Percentiles rank a stretch among this genome's conserved stretches.
Conservation (phyloP, 768 basidiomycete species). For the Cubamyces lactineus region DNA sequence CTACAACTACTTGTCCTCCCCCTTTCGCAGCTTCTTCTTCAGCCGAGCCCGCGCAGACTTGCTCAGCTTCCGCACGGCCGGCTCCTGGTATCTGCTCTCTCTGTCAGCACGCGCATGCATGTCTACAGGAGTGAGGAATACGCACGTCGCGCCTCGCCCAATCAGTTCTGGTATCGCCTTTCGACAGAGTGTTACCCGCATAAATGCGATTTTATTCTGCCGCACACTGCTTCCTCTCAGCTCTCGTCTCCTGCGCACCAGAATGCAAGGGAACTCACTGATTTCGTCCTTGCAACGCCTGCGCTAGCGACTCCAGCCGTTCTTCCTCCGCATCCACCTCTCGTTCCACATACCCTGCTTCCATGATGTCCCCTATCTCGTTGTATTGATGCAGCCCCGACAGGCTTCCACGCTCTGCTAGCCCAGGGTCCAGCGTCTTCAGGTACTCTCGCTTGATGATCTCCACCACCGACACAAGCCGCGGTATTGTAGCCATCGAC, state of each 20-base stretch:
- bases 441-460: slow-evolving; percentile 84
- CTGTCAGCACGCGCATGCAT: not conserved
- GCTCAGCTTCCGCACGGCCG: slow-evolving; percentile 53
- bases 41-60: slow-evolving; percentile 60
- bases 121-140: slow-evolving; percentile 1
- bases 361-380: slow-evolving; percentile 61
- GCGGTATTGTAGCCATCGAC: slow-evolving; percentile 52
- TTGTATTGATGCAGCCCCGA: slow-evolving; percentile 80
- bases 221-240: slow-evolving; percentile 45
- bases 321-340: slow-evolving; percentile 40
- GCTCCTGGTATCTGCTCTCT: slow-evolving; percentile 56
- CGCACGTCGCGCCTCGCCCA: slow-evolving; percentile 53
- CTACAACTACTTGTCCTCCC: slow-evolving; percentile 5
- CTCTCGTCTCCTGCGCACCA: not conserved
- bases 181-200: slow-evolving; percentile 68
- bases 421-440: slow-evolving; percentile 48
- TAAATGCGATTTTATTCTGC: slow-evolving; percentile 62
- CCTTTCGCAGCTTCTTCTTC: slow-evolving; percentile 47
- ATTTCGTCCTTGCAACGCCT: slow-evolving; percentile 58
- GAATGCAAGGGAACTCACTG: slow-evolving; percentile 47
- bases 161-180: slow-evolving; percentile 42
- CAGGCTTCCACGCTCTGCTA: slow-evolving; percentile 40
- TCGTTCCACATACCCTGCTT: slow-evolving; percentile 33
- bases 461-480: slow-evolving; percentile 77
- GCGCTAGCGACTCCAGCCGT: slow-evolving; percentile 30